Evolutionary conservation across 257 asterid species (phyloP), one percentile per base, ranked within the genome.

Genomic region (Fraxinus pennsylvanica): DNA sequence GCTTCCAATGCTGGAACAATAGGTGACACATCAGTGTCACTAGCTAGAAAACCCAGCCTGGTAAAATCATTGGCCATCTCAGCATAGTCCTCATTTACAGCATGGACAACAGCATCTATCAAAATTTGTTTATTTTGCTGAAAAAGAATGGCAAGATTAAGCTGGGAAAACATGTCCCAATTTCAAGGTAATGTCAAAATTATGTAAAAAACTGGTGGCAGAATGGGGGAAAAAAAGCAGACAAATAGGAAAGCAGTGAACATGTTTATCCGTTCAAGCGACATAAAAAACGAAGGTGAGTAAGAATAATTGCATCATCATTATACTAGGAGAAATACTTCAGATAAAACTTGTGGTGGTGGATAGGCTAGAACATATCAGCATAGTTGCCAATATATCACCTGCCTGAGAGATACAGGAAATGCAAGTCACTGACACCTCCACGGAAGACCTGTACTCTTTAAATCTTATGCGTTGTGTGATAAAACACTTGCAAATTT

Each of bases 61-160:
- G 99, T 96, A 84, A 96, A 96, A 88, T 96, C 99, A 81, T 96
- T 92, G 81, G 99, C 99, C 99, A 96, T 96, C 96, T 96, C 99
- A 80, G 83, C 91, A 78, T 96, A 96, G 85, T 96, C 99, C 87
- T 96, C 99, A 88, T 96, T 96, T 75, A 96, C 97, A 83, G 99
- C 99, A 89, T 96, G 99, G 81, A 93, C 99, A 81, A 96, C 98
- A 81, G 99, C 99, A 84, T 96, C 98, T 65, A 96, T 96, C 85
- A 96, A 86, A 77, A 96, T 93, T 84, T 96, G 96, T 83, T 96
- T 96, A 86, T 96, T 96, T 93, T 89, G 98, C 99, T 96, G 96
- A 77, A 87, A 81, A 81, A 45, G 45, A 82, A 45, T 47, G 73
- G 65, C 22, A 77, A 78, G 68, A 45, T 63, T 30, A 75, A 84